Evolutionary conservation across 2,329 filamentous ascomycete genomes (phyloP).

Genomic region (Magnaporthiopsis rhizophila): DNA sequence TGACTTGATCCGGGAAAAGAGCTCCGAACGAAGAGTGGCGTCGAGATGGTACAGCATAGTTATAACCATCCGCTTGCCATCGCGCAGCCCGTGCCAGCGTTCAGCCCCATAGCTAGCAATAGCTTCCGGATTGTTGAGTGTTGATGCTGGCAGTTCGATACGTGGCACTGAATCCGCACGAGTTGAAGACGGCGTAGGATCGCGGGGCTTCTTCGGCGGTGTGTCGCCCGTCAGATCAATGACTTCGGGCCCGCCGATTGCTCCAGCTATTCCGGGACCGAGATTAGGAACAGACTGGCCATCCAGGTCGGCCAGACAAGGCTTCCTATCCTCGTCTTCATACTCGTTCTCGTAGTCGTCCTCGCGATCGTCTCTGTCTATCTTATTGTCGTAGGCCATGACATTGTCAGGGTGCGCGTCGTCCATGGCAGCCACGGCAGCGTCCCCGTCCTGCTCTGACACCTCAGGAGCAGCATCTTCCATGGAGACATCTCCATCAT

Average conservation of each 20-base stretch:
- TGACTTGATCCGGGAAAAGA: not conserved
- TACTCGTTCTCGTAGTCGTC: too few relatives aligned
- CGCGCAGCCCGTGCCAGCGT: not conserved
- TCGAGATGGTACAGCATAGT: not conserved
- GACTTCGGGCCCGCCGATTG: not conserved
- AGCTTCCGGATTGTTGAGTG: not conserved
- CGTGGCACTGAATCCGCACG: not conserved
- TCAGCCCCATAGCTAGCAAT: not conserved
- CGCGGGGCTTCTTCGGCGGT: not conserved
- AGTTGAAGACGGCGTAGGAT: not conserved
- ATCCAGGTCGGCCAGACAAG: not conserved
- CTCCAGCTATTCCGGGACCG: not conserved
- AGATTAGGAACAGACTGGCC: not conserved
- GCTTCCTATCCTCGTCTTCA: not conserved
- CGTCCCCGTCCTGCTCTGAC: not conserved
- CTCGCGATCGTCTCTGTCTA: too few relatives aligned
- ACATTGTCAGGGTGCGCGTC: too few relatives aligned
- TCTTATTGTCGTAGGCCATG: too few relatives aligned
- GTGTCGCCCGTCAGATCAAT: constrained; percentile 3
- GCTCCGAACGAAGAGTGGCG: not conserved
- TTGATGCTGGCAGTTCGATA: not conserved
- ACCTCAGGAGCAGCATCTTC: not conserved
- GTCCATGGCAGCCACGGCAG: too few relatives aligned
- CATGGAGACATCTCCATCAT: constrained; percentile 19
- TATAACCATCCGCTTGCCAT: not conserved